A percentile compares a stretch with the other conserved stretches of the same genome.
These are phyloP conservation scores for Dipodascus albidus DNA, from an alignment of 805 yeast species.

Conservation along the genomic window DNA sequence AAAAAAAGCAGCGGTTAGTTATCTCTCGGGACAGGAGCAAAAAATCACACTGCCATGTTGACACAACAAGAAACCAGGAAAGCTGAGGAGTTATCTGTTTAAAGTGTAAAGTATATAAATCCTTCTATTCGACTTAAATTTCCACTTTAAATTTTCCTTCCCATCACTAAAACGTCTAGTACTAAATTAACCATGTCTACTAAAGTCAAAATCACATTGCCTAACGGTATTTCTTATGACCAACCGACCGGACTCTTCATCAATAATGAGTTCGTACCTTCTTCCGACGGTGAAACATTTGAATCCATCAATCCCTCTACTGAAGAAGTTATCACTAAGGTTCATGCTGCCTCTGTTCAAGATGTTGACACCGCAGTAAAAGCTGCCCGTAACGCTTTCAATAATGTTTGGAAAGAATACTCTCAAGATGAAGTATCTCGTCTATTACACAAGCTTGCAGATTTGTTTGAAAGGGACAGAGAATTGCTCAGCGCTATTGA, in stretches of 20 bases:
- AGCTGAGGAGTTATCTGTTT: too few species aligned
- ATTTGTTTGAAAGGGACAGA: slow-evolving; percentile 57
- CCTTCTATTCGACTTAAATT: not conserved
- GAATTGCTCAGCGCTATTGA: slow-evolving; percentile 72
- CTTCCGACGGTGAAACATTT: slow-evolving; percentile 48
- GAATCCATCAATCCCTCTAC: slow-evolving; percentile 60
- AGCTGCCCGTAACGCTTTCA: slow-evolving; percentile 73
- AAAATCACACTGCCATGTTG: too few species aligned
- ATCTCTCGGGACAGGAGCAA: too few species aligned
- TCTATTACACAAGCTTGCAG: slow-evolving; percentile 62
- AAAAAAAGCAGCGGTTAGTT: too few species aligned
- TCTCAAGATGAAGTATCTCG: slow-evolving; percentile 61
- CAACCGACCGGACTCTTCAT: slow-evolving; percentile 81
- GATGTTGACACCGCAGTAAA: slow-evolving; percentile 80
- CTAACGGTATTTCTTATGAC: slow-evolving; percentile 61
- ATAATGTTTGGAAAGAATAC: slow-evolving; percentile 52
- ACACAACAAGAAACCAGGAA: too few species aligned
- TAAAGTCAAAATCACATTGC: slow-evolving; percentile 26
- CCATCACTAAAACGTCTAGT: not conserved
- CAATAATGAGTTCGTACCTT: slow-evolving; percentile 60
- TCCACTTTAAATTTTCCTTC: not conserved
- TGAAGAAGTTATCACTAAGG: slow-evolving; percentile 55
- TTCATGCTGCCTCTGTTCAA: slow-evolving; percentile 64
- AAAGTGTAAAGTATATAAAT: too few species aligned
- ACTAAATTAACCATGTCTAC: slow-evolving; percentile 9